phyloP scores from a whole-genome alignment of 192 early-diverging fungal species.

The Spizellomyces punctatus region DNA sequence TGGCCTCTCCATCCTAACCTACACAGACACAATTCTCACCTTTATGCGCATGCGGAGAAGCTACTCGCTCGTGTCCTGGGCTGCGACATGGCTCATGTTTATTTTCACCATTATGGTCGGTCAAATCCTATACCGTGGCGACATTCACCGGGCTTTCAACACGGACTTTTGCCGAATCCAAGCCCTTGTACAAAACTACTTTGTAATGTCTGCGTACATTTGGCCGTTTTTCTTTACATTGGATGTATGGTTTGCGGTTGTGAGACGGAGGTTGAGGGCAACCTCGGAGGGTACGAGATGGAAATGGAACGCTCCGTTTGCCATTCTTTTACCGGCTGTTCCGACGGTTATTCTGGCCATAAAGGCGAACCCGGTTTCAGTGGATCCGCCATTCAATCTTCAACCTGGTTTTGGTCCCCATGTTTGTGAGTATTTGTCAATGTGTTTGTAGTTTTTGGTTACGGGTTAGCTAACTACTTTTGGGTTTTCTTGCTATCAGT shows the following conservation, averaged over 20 bases:
- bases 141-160: constrained; percentile 18
- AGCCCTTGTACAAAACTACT: constrained; percentile 10
- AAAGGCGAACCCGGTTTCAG: constrained; percentile 18
- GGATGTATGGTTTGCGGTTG: constrained; percentile 26
- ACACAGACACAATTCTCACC: constrained; percentile 8
- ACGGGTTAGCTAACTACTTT: too few relatives aligned
- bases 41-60: constrained; percentile 24
- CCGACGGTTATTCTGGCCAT: constrained; percentile 11
- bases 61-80: constrained; percentile 26
- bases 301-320: constrained; percentile 23
- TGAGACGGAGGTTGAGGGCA: not conserved
- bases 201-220: constrained; percentile 2
- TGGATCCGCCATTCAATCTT: constrained; percentile 13
- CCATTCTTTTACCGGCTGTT: constrained; percentile 4
- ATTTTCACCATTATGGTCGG: constrained; percentile 6
- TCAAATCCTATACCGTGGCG: not conserved
- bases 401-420: constrained; percentile 26
- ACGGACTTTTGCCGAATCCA: constrained; percentile 19
- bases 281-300: constrained; percentile 9
- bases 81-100: constrained; percentile 11
- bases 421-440: constrained; percentile 6
- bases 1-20: constrained; percentile 12
- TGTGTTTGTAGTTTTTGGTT: not conserved
- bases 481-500: not conserved
- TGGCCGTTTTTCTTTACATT: constrained; percentile 22